These are phyloP conservation scores for Curvularia spicifera DNA, from an alignment of 2,329 filamentous ascomycete genomes.

Conservation along the genomic window DNA sequence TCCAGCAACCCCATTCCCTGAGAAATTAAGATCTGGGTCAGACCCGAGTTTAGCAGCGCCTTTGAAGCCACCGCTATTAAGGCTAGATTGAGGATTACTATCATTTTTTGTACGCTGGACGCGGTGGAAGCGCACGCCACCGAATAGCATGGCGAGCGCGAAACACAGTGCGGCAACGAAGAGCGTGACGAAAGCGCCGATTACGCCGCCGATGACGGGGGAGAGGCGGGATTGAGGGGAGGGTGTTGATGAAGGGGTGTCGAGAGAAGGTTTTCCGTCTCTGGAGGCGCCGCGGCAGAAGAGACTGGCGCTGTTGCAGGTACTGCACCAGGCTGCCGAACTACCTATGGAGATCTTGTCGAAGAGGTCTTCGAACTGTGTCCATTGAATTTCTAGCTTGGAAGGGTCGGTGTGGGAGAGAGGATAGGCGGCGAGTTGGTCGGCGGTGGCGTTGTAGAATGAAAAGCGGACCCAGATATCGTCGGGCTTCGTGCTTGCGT, in stretches of 20 bases:
- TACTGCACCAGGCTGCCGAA: conserved; percentile 60
- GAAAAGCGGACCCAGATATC: conserved; percentile 63
- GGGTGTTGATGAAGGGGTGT: not conserved
- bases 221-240: conserved; percentile 32
- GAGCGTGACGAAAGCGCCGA: conserved; percentile 62
- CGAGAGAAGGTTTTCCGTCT: not conserved
- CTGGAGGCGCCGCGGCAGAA: conserved; percentile 58
- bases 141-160: conserved; percentile 52
- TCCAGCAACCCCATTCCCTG: conserved; percentile 47
- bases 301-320: conserved; percentile 55
- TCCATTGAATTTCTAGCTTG: conserved; percentile 56
- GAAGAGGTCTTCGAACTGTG: conserved; percentile 58
- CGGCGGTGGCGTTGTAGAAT: conserved; percentile 62
- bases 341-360: conserved; percentile 52
- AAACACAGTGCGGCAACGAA: conserved; percentile 54
- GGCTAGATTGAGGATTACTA: conserved; percentile 44
- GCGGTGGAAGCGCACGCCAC: conserved; percentile 56
- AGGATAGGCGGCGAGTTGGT: conserved; percentile 52
- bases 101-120: conserved; percentile 25
- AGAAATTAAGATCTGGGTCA: conserved; percentile 60
- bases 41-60: conserved; percentile 61
- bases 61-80: conserved; percentile 58
- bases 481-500: conserved; percentile 47
- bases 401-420: conserved; percentile 59
- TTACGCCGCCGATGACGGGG: conserved; percentile 60